Base-by-base conservation (phyloP, 2,329 filamentous ascomycete species). In the Claviceps fusiformis region DNA sequence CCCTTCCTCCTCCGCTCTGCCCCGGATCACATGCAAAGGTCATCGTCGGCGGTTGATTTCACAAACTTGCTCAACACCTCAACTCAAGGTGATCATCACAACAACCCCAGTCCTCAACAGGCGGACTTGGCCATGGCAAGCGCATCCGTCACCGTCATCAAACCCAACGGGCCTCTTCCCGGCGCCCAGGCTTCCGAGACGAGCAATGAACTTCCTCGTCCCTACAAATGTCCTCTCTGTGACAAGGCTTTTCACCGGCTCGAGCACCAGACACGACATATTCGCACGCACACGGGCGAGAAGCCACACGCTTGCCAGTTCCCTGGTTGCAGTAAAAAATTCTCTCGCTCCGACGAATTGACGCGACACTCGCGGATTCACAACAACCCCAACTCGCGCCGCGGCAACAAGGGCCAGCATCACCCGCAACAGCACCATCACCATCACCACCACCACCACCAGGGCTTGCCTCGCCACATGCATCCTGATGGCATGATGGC, bases 211-310 rank as follows among this genome's bases (percentile, higher is more conserved):
- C 81, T 97, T 54, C 93, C 93, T 57, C 85, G 93, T 55, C 92
- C 92, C 0, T 98, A 98, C 83, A 97, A 97, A 77, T 98, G 92
- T 72, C 91, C 92, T 58, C 82, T 98, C 59, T 98, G 93, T 76
- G 92, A 96, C 66, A 95, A 96, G 79, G 92, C 93, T 58, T 98
- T 98, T 75, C 93, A 97, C 77, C 89, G 93, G 59, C 80, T 98
- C 46, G 92, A 97, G 76, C 92, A 97, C 71, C 92, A 96, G 78
- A 84, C 81, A 27, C 74, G 79, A 64, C 92, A 98, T 72, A 97
- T 97, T 67, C 85, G 92, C 65, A 97, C 93, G 7, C 92, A 98
- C 72, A 98, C 92, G 0, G 93, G 92, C 65, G 92, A 98, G 77
- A 98, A 97, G 79, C 92, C 92, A 50, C 93, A 97, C 67, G 91